Evolutionary conservation across 140 eudicot species (phyloP).

Genomic region (Ambrosia hybrid): DNA sequence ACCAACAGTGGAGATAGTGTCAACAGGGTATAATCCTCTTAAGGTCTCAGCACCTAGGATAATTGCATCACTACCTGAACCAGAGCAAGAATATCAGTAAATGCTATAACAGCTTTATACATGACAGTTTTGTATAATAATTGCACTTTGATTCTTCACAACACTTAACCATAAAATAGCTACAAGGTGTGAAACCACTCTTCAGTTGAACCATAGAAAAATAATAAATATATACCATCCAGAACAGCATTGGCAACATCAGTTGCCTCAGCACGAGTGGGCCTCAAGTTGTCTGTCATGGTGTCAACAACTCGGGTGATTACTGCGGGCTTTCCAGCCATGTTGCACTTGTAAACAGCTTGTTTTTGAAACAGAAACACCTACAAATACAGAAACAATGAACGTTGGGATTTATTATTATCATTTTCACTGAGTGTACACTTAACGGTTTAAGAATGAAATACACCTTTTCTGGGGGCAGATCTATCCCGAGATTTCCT

Average conservation of each 20-base stretch:
- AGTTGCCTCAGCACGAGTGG: slow-evolving; percentile 84
- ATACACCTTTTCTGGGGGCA: slow-evolving; percentile 86
- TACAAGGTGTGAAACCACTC: slow-evolving; percentile 1
- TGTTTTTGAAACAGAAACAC: slow-evolving; percentile 74
- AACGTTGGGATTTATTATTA: neutral
- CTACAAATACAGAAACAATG: slow-evolving; percentile 23
- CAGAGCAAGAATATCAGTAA: slow-evolving; percentile 1
- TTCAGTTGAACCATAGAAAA: neutral
- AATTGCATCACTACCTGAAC: slow-evolving; percentile 68
- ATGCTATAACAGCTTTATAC: neutral
- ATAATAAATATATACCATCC: slow-evolving; percentile 45
- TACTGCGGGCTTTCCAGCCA: slow-evolving; percentile 82
- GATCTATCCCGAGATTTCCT: slow-evolving; percentile 91
- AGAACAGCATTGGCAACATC: slow-evolving; percentile 84
- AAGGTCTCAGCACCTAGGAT: slow-evolving; percentile 72
- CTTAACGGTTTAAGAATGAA: neutral
- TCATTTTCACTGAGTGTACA: neutral
- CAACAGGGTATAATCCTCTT: slow-evolving; percentile 69
- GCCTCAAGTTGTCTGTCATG: slow-evolving; percentile 75
- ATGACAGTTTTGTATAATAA: too few relatives aligned
- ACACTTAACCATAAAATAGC: neutral
- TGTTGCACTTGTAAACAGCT: slow-evolving; percentile 70
- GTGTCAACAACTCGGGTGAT: slow-evolving; percentile 83
- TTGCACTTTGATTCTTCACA: too few relatives aligned
- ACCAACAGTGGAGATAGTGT: slow-evolving; percentile 64